Conservation (phyloP, 179 eudicot genomes). For the Silene noctiflora region DNA sequence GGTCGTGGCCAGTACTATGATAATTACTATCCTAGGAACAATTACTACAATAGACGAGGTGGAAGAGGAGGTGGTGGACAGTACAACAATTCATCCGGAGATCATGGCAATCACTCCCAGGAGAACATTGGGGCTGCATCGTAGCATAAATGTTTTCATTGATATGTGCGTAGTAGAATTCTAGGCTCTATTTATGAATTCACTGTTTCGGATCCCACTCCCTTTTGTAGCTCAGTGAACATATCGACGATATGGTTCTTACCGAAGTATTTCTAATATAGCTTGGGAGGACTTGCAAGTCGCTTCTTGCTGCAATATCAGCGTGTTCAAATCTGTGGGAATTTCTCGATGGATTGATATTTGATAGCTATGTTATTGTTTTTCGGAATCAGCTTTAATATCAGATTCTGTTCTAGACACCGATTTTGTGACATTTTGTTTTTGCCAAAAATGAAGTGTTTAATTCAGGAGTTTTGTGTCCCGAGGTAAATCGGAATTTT, state of each 20-base stretch:
- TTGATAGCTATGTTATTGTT: no score
- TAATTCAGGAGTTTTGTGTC: no score
- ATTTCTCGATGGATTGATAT: no score
- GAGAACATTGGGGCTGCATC: conserved; percentile 35
- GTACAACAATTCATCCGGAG: conserved; percentile 33
- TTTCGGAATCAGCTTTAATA: no score
- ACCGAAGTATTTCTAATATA: conserved; percentile 25
- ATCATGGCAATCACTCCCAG: conserved; percentile 29
- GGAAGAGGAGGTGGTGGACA: conserved; percentile 46
- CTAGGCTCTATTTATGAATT: conserved; percentile 22
- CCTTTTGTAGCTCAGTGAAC: conserved; percentile 13
- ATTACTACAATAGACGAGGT: conserved; percentile 46
- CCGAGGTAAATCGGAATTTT: no score
- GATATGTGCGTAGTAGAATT: conserved; percentile 15
- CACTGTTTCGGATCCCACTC: conserved; percentile 21
- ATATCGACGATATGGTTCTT: conserved; percentile 17
- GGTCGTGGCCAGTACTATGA: conserved; percentile 69
- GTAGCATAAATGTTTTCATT: conserved; percentile 10
- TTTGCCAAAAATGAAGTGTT: neutral
- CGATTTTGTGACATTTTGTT: no score
- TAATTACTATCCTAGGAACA: conserved; percentile 54
- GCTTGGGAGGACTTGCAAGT: conserved; percentile 10
- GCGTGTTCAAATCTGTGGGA: neutral
- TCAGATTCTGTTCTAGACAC: no score
- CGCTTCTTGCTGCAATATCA: conserved; percentile 7